phyloP scores from a whole-genome alignment of 2,329 filamentous ascomycete species.

The Arachnomyces sp. region DNA sequence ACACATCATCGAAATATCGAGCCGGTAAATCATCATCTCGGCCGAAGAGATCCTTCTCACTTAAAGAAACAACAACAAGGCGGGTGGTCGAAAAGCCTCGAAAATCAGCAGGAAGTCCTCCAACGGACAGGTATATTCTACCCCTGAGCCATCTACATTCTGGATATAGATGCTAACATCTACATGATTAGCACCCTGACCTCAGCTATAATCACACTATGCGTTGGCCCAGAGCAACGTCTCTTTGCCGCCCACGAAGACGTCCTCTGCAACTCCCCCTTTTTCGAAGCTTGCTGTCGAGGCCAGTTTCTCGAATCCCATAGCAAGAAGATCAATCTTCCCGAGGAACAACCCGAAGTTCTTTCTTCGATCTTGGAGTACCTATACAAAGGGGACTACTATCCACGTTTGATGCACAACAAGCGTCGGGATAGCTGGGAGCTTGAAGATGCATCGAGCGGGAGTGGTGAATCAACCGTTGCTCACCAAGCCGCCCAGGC shows the following conservation, averaged over 20 bases:
- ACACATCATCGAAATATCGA: slow-evolving; percentile 18
- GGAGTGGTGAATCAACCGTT: slow-evolving; percentile 55
- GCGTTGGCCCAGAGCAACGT: slow-evolving; percentile 70
- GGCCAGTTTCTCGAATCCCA: slow-evolving; percentile 53
- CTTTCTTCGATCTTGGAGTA: slow-evolving; percentile 87
- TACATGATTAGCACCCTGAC: slow-evolving; percentile 42
- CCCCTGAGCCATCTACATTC: background rate
- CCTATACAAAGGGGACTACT: slow-evolving; percentile 91
- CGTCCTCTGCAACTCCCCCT: slow-evolving; percentile 67
- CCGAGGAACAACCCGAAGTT: slow-evolving; percentile 80
- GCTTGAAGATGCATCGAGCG: slow-evolving; percentile 55
- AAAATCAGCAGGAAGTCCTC: slow-evolving; percentile 19
- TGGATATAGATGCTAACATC: background rate
- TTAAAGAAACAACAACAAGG: slow-evolving; percentile 18
- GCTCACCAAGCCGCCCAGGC: slow-evolving; percentile 57
- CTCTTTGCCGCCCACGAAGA: slow-evolving; percentile 90
- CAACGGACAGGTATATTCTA: slow-evolving; percentile 27
- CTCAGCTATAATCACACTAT: slow-evolving; percentile 68
- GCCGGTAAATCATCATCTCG: slow-evolving; percentile 20
- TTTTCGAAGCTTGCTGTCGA: slow-evolving; percentile 60
- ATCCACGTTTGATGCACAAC: slow-evolving; percentile 72
- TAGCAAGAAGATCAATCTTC: slow-evolving; percentile 66
- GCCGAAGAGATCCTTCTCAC: slow-evolving; percentile 17
- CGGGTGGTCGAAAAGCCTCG: slow-evolving; percentile 19
- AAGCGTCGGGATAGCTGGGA: slow-evolving; percentile 73